phyloP scores from a whole-genome alignment of 2,329 filamentous ascomycete species.

The Neopestalotiopsis rosae region DNA sequence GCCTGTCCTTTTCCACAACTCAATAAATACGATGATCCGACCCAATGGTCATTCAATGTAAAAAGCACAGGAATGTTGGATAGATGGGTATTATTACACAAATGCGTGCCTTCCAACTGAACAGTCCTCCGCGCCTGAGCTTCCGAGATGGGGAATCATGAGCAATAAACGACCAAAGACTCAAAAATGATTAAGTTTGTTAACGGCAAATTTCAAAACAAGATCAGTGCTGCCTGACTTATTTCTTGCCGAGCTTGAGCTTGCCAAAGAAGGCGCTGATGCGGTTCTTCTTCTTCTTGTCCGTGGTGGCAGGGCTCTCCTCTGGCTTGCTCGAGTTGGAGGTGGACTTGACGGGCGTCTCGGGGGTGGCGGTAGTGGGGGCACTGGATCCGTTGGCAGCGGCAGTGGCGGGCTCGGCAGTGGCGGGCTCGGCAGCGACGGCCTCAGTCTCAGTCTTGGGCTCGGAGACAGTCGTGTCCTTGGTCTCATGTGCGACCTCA shows the following conservation, averaged over 20 bases:
- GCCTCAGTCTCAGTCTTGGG: slow-evolving; percentile 6
- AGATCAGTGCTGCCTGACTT: not conserved
- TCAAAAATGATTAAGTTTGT: slow-evolving; percentile 4
- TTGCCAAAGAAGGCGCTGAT: slow-evolving; percentile 46
- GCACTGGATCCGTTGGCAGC: slow-evolving; percentile 4
- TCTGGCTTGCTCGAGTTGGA: slow-evolving; percentile 22
- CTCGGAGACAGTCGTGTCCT: slow-evolving; percentile 12
- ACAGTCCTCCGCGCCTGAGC: slow-evolving; percentile 9
- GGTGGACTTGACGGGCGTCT: slow-evolving; percentile 5
- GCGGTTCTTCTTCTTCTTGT: slow-evolving; percentile 49
- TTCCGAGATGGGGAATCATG: slow-evolving; percentile 23
- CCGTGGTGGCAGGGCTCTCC: slow-evolving; percentile 37
- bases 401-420: slow-evolving; percentile 14
- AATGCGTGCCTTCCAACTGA: slow-evolving; percentile 11
- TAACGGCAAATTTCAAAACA: not conserved
- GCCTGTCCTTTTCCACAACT: not conserved
- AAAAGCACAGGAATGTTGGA: slow-evolving; percentile 9
- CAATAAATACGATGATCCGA: slow-evolving; percentile 1
- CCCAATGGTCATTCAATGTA: not conserved
- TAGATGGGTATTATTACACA: slow-evolving; percentile 19
- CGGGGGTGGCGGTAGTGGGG: slow-evolving; percentile 1
- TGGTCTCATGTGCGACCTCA: slow-evolving; percentile 20
- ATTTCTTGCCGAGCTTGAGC: slow-evolving; percentile 19
- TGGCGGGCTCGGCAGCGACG: slow-evolving; percentile 9
- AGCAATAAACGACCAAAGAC: slow-evolving; percentile 17